Conservation (phyloP, 108 stramenopile species). For the Fistulifera solaris region DNA sequence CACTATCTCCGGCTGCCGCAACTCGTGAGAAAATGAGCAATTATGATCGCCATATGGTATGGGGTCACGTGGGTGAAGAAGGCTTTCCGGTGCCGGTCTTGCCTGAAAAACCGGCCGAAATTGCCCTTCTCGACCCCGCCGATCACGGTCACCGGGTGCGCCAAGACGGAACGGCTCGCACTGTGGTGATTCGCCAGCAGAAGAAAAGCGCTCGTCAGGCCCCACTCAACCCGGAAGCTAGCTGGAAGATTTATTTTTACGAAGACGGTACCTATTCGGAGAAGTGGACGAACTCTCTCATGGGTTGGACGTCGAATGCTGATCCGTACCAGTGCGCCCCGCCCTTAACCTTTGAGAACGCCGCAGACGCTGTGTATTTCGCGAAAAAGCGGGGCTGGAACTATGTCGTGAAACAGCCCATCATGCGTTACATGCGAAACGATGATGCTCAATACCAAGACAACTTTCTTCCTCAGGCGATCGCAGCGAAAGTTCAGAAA, state of each 20-base stretch:
- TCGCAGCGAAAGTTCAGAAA: constrained; percentile 48
- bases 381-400: constrained; percentile 91
- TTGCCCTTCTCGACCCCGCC: constrained; percentile 66
- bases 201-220: constrained; percentile 46
- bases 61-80: constrained; percentile 12
- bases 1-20: too few relatives aligned
- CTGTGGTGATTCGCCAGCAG: constrained; percentile 66
- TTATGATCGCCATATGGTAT: constrained; percentile 10
- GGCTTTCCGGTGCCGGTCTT: constrained; percentile 43
- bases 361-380: constrained; percentile 87
- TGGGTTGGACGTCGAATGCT: constrained; percentile 90
- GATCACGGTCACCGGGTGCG: constrained; percentile 35
- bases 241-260: constrained; percentile 75
- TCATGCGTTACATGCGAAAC: constrained; percentile 46
- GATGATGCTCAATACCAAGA: constrained; percentile 80
- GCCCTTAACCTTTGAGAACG: constrained; percentile 72
- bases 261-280: constrained; percentile 59
- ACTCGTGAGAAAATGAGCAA: constrained; percentile 11
- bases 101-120: constrained; percentile 66
- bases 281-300: constrained; percentile 88
- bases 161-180: constrained; percentile 52
- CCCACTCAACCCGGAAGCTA: constrained; percentile 39
- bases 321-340: constrained; percentile 85
- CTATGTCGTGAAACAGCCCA: constrained; percentile 64
- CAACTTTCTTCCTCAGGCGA: constrained; percentile 74